Percentiles rank a stretch among this genome's conserved stretches.
Conservation (phyloP, 2,329 filamentous ascomycete genomes). For the Aspergillus sp. region DNA sequence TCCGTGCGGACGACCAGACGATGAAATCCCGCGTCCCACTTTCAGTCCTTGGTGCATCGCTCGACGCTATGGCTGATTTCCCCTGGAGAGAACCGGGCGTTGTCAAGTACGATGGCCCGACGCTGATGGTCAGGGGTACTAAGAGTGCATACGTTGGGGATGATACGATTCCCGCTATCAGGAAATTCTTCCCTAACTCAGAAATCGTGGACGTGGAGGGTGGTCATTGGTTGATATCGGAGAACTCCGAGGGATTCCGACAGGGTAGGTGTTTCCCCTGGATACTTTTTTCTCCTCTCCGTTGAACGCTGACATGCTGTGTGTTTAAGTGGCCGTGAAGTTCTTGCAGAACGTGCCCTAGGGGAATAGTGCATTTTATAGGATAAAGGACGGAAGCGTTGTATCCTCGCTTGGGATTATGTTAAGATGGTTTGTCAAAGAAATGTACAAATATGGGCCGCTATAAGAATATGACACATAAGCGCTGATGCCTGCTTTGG, state of each 20-base stretch:
- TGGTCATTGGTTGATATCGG: conserved; percentile 40
- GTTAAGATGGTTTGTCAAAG: background rate
- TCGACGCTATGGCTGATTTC: conserved; percentile 78
- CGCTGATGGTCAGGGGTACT: conserved; percentile 59
- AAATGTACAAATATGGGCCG: background rate
- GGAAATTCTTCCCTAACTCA: conserved; percentile 35
- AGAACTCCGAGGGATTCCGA: conserved; percentile 37
- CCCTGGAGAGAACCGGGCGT: conserved; percentile 68
- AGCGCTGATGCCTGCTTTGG: background rate
- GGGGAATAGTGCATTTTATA: background rate
- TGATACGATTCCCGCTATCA: conserved; percentile 32
- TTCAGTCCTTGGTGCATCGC: conserved; percentile 54
- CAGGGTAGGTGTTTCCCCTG: conserved; percentile 19
- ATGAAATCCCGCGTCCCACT: conserved; percentile 76
- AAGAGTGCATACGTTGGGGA: conserved; percentile 34
- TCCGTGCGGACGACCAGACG: conserved; percentile 47
- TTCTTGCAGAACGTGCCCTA: conserved; percentile 21
- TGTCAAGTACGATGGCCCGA: conserved; percentile 63
- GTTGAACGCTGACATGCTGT: conserved; percentile 7
- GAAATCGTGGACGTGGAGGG: conserved; percentile 34
- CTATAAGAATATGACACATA: background rate
- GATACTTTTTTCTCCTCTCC: background rate
- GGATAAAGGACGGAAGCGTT: background rate
- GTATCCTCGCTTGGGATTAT: background rate
- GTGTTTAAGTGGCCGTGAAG: conserved; percentile 23